Evolutionary conservation across 208 protist genomes (phyloP).

Genomic region (Leishmania turanica): DNA sequence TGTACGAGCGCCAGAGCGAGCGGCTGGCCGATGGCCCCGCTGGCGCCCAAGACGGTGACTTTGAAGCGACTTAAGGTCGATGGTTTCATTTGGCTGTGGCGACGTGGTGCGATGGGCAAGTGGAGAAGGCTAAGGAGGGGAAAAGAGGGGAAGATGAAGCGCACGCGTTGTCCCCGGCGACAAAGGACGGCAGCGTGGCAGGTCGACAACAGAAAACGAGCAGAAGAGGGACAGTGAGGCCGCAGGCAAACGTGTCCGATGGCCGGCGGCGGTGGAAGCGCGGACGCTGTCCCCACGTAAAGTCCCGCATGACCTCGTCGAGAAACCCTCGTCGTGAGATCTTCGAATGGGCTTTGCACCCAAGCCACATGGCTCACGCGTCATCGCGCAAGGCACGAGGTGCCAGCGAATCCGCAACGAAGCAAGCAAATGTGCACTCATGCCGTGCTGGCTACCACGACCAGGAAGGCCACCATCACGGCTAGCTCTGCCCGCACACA

Average conservation of each 20-base stretch:
- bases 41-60: conserved; percentile 94
- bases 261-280: not conserved
- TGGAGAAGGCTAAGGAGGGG: not conserved
- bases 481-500: not conserved
- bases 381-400: too few relatives aligned
- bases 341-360: not conserved
- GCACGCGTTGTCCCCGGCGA: not conserved
- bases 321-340: not conserved
- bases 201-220: not conserved
- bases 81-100: not conserved
- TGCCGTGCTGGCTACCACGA: not conserved
- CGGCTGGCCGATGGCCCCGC: conserved; percentile 96
- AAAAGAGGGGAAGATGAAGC: not conserved
- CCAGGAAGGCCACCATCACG: not conserved
- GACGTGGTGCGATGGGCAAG: not conserved
- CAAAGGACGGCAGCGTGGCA: not conserved
- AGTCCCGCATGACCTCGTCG: not conserved
- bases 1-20: conserved; percentile 94
- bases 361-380: not conserved
- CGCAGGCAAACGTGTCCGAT: not conserved
- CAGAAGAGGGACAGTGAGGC: not conserved
- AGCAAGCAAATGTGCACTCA: not conserved
- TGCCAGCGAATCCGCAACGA: not conserved
- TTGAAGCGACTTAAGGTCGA: conserved; percentile 8
- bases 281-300: not conserved